Base-by-base conservation (phyloP, 2,329 filamentous ascomycete genomes). In the Atkinsonella hypoxylon region DNA sequence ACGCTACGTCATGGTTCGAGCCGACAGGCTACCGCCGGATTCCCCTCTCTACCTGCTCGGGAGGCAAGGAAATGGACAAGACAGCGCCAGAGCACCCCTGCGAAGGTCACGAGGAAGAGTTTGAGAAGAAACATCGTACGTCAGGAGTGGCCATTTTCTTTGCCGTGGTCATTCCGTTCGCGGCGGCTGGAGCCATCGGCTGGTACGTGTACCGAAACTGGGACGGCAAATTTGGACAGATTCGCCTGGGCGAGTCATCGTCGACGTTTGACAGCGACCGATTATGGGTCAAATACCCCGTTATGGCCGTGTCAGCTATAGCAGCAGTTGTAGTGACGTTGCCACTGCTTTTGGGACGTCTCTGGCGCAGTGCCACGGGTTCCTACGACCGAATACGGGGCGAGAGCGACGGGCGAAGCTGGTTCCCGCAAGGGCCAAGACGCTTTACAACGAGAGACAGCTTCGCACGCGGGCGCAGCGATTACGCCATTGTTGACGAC, bases 141-240 rank as follows among this genome's bases (percentile, higher is more conserved):
- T 82, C 83, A 13, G 87, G 82, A 22, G 73, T 84, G 42, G 86
- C 75, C 36, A 78, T 98, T 51, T 95, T 97, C 77, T 85, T 97
- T 57, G 87, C 88, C 47, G 81, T 97, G 49, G 67, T 88, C 9
- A 70, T 91, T 4, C 89, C 91, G 0, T 76, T 97, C 52, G 75
- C 69, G 1, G 70, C 82, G 1, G 91, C 93, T 1, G 77, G 72
- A 1, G 83, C 74, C 4, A 75, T 85, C 13, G 93, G 93, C 39
- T 96, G 87, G 73, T 96, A 82, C 68, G 83, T 91, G 18, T 95
- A 83, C 74, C 79, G 73, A 53, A 87, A 87, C 67, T 96, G 88
- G 87, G 83, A 82, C 59, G 82, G 82, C 67, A 94, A 94, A 64
- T 95, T 97, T 64, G 93, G 93, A 11, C 84, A 91, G 64, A 91